Evolutionary conservation across 2,329 filamentous ascomycete genomes (phyloP).

Genomic region (Plenodomus biglobosus): DNA sequence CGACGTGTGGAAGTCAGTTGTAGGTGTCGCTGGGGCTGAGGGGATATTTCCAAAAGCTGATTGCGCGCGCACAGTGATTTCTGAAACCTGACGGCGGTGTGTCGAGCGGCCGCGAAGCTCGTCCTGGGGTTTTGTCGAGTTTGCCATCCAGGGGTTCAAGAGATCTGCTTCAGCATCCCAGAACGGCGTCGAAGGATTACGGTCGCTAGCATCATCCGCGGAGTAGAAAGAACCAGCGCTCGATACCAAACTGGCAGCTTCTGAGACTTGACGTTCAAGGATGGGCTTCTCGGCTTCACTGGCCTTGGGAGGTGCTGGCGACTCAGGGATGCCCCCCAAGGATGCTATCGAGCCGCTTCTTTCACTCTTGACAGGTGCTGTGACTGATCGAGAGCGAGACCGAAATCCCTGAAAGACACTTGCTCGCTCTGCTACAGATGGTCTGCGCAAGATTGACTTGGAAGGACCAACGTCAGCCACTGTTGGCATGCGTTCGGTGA

Average conservation of each 20-base stretch:
- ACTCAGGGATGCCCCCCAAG: slow-evolving; percentile 25
- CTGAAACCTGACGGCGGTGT: slow-evolving; percentile 42
- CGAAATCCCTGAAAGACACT: slow-evolving; percentile 35
- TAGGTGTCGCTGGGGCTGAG: slow-evolving; percentile 26
- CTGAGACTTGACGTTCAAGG: slow-evolving; percentile 28
- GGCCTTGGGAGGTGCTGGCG: slow-evolving; percentile 10
- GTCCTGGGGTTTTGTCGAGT: slow-evolving; percentile 10
- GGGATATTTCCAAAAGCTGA: slow-evolving; percentile 19
- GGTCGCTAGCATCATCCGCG: slow-evolving; percentile 23
- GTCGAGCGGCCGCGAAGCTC: slow-evolving; percentile 30
- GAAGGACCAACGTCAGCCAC: slow-evolving; percentile 2
- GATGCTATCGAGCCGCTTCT: slow-evolving; percentile 16
- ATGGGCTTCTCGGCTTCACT: slow-evolving; percentile 10
- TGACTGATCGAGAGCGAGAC: slow-evolving; percentile 24
- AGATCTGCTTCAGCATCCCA: slow-evolving; percentile 34
- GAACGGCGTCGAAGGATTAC: slow-evolving; percentile 34
- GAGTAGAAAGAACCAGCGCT: slow-evolving; percentile 45
- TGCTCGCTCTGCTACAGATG: slow-evolving; percentile 37
- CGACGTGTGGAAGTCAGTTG: slow-evolving; percentile 17
- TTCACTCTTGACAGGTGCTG: slow-evolving; percentile 20
- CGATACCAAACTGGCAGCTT: slow-evolving; percentile 38
- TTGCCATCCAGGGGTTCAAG: slow-evolving; percentile 33
- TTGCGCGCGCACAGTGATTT: slow-evolving; percentile 37
- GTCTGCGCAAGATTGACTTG: slow-evolving; percentile 14
- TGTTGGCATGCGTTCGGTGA: slow-evolving; percentile 24